Evolutionary conservation across 352 stramenopile species (phyloP).

Genomic region (Aphanomyces euteiches): DNA sequence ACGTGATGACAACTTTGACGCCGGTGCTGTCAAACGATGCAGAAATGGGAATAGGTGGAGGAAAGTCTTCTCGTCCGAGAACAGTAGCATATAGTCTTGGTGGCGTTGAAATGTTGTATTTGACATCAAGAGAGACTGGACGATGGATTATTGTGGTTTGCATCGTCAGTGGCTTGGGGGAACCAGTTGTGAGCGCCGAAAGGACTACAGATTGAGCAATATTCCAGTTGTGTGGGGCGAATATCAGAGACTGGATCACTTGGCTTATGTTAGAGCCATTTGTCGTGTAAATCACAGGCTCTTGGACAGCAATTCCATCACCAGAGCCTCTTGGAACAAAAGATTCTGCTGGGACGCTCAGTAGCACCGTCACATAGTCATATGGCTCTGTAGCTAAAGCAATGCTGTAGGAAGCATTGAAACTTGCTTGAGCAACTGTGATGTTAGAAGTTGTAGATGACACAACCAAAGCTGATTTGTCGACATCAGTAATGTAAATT

Average conservation of each 20-base stretch:
- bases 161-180: conserved; percentile 22
- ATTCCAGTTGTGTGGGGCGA: conserved; percentile 63
- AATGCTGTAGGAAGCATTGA: conserved; percentile 71
- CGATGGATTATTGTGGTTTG: background rate
- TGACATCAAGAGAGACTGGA: background rate
- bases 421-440: conserved; percentile 65
- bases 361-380: conserved; percentile 47
- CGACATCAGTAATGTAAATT: conserved; percentile 60
- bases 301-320: conserved; percentile 32
- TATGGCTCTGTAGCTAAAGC: conserved; percentile 61
- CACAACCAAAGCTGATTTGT: conserved; percentile 46
- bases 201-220: background rate
- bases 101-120: conserved; percentile 36
- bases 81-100: conserved; percentile 3
- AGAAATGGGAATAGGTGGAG: conserved; percentile 47
- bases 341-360: conserved; percentile 42
- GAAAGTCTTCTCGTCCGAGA: conserved; percentile 52
- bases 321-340: conserved; percentile 35
- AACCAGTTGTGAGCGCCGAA: conserved; percentile 16
- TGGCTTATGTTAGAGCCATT: conserved; percentile 8
- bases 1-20: conserved; percentile 49
- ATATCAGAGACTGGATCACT: conserved; percentile 38
- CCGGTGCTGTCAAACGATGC: conserved; percentile 54
- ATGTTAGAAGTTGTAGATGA: conserved; percentile 36
- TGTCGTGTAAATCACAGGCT: conserved; percentile 38